phyloP scores from a whole-genome alignment of 352 stramenopile genomes.

The Pythium monospermum region DNA sequence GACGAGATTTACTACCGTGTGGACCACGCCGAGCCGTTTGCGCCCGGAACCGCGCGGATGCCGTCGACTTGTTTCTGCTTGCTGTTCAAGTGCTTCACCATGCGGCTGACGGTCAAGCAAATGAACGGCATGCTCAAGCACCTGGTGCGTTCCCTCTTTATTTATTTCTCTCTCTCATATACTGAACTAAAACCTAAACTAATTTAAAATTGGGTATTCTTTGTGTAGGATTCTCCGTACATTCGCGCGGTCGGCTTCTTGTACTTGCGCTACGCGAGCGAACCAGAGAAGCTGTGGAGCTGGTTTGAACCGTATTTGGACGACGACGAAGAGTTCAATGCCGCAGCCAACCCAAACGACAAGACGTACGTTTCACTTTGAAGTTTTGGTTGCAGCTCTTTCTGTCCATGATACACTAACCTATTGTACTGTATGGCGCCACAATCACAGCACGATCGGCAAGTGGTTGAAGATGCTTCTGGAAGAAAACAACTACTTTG shows the following conservation, averaged over 20 bases:
- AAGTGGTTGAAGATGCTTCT: conserved; percentile 89
- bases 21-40: conserved; percentile 90
- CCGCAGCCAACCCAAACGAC: conserved; percentile 71
- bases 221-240: conserved; percentile 89
- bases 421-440: no score
- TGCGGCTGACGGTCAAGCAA: conserved; percentile 95
- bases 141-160: conserved; percentile 32
- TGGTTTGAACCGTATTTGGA: conserved; percentile 96
- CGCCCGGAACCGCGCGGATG: conserved; percentile 83
- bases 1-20: conserved; percentile 91
- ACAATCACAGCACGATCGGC: conserved; percentile 94
- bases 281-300: conserved; percentile 90
- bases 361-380: conserved; percentile 52
- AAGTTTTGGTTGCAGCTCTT: conserved; percentile 9
- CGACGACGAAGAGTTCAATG: conserved; percentile 92
- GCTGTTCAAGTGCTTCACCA: conserved; percentile 95
- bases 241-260: conserved; percentile 96
- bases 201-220: not conserved
- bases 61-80: conserved; percentile 96
- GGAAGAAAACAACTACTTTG: conserved; percentile 95
- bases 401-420: no score
- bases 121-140: conserved; percentile 94
- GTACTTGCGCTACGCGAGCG: conserved; percentile 96
- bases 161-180: not conserved
- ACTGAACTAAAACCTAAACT: no score